These are phyloP conservation scores for Kwoniella heveanensis DNA, from an alignment of 768 basidiomycete genomes.

Conservation along the genomic window DNA sequence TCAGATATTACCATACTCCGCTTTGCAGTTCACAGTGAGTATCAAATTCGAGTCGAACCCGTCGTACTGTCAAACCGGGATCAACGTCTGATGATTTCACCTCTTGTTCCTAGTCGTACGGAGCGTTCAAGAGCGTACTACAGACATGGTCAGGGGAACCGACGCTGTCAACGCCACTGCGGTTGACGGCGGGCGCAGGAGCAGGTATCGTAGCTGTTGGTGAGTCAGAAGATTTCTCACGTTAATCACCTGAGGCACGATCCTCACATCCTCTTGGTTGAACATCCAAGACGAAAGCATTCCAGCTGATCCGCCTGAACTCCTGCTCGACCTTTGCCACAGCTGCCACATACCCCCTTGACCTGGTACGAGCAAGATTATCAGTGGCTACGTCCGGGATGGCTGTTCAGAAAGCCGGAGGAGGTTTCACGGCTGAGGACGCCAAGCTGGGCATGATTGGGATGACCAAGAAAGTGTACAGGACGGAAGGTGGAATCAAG, in stretches of 20 bases:
- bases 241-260: too few species aligned
- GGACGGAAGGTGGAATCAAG: conserved; percentile 85
- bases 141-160: conserved; percentile 74
- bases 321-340: not conserved
- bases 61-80: not conserved
- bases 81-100: conserved; percentile 4
- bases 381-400: conserved; percentile 91
- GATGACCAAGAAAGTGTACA: conserved; percentile 87
- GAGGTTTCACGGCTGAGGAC: conserved; percentile 57
- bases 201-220: conserved; percentile 95
- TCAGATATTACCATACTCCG: conserved; percentile 82
- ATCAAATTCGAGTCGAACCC: too few species aligned
- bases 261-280: too few species aligned
- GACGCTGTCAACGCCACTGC: conserved; percentile 82
- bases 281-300: not conserved
- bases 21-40: conserved; percentile 58
- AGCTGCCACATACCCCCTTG: conserved; percentile 69
- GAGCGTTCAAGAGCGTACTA: conserved; percentile 74
- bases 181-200: conserved; percentile 80
- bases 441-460: conserved; percentile 65
- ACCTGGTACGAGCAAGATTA: conserved; percentile 86
- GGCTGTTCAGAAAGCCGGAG: conserved; percentile 48
- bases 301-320: not conserved
- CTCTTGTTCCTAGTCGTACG: conserved; percentile 61
- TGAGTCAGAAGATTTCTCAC: conserved; percentile 60